phyloP scores from a whole-genome alignment of 1,139 yeast genomes.

The Kurtzmaniella quercitrusa region DNA sequence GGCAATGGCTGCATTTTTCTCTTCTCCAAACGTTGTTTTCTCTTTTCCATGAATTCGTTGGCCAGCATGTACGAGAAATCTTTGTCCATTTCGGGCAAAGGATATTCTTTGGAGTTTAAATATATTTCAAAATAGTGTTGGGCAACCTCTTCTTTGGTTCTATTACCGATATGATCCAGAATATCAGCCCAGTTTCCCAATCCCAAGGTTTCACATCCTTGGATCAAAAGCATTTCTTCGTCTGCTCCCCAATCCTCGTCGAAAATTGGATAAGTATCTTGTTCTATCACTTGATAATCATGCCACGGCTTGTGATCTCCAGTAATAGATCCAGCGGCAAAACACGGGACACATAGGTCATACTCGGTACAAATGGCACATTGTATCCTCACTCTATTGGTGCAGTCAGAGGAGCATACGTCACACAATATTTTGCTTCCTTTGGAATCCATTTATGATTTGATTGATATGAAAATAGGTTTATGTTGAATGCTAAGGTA shows the following conservation, averaged over 20 bases:
- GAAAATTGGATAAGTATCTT: constrained; percentile 90
- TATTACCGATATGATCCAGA: constrained; percentile 89
- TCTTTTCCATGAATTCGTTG: constrained; percentile 61
- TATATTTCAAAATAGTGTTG: constrained; percentile 74
- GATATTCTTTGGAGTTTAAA: constrained; percentile 67
- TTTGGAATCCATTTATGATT: constrained; percentile 22
- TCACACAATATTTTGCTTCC: constrained; percentile 80
- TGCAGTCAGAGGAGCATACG: constrained; percentile 91
- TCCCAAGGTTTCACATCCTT: constrained; percentile 89
- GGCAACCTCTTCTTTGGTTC: constrained; percentile 89
- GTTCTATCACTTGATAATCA: constrained; percentile 87
- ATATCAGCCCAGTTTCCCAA: constrained; percentile 97
- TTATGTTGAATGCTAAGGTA: neutral
- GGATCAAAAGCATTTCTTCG: constrained; percentile 82
- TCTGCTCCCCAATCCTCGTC: constrained; percentile 97
- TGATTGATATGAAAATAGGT: neutral
- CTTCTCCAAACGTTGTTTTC: constrained; percentile 71
- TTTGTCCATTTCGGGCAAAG: constrained; percentile 75
- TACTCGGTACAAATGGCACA: constrained; percentile 94
- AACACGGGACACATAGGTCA: constrained; percentile 95
- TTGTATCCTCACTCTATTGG: constrained; percentile 81
- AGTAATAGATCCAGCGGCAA: constrained; percentile 75
- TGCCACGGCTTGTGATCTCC: constrained; percentile 94
- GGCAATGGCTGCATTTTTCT: constrained; percentile 66
- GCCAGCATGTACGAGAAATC: constrained; percentile 63